phyloP scores from a whole-genome alignment of 148 eudicot genomes.

The Gaultheria prostrata region DNA sequence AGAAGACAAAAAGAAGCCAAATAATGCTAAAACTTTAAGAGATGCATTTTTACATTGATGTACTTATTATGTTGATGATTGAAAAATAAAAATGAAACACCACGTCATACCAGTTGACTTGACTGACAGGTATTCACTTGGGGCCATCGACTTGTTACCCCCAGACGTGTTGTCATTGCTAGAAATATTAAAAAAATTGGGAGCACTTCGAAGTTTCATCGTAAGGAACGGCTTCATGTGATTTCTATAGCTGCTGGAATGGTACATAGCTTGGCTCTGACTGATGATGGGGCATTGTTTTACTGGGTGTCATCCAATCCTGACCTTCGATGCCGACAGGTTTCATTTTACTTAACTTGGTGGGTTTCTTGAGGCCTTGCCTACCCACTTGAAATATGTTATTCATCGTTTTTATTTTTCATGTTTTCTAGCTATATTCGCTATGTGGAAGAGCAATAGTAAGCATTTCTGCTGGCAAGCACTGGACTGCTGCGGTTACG shows the following conservation, averaged over 20 bases:
- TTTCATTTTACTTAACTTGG: slow-evolving; percentile 23
- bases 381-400: background rate
- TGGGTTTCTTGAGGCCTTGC: background rate
- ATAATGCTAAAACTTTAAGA: background rate
- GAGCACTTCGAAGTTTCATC: slow-evolving; percentile 70
- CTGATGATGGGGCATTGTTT: slow-evolving; percentile 85
- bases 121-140: slow-evolving; percentile 83
- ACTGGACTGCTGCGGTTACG: slow-evolving; percentile 84
- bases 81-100: background rate
- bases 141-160: slow-evolving; percentile 99
- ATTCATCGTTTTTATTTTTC: background rate
- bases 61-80: background rate
- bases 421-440: slow-evolving; percentile 51
- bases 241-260: slow-evolving; percentile 79
- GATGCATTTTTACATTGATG: background rate
- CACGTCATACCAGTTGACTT: slow-evolving; percentile 3
- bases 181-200: slow-evolving; percentile 78
- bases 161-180: slow-evolving; percentile 72
- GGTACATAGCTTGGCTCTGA: slow-evolving; percentile 85
- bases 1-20: background rate
- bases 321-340: slow-evolving; percentile 89
- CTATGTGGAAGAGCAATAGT: slow-evolving; percentile 62
- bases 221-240: slow-evolving; percentile 77
- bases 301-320: slow-evolving; percentile 93
- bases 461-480: slow-evolving; percentile 82